Conservation (phyloP, 73 alveolate species). For the Uronychia setigera region DNA sequence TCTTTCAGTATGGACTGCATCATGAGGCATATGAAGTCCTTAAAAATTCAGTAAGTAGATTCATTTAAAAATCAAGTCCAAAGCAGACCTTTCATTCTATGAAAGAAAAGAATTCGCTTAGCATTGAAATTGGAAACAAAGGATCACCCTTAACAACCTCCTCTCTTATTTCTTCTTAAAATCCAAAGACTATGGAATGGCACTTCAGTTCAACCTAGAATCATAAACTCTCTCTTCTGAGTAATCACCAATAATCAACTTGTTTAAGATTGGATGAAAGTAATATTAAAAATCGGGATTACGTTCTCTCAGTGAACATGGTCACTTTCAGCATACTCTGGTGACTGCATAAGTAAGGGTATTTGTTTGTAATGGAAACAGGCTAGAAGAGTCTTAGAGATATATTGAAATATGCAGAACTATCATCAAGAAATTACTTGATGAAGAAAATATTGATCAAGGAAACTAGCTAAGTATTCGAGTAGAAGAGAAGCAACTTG, state of each 20-base stretch:
- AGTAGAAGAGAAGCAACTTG: background rate
- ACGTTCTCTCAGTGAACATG: background rate
- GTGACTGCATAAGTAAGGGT: background rate
- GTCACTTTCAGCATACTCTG: background rate
- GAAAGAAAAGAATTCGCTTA: background rate
- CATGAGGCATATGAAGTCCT: background rate
- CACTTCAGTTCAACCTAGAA: background rate
- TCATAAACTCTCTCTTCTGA: background rate
- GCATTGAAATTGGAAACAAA: background rate
- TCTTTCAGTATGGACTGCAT: background rate
- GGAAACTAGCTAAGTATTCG: background rate
- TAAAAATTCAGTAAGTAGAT: background rate
- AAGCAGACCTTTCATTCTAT: background rate
- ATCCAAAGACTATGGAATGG: background rate
- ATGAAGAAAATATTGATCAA: background rate
- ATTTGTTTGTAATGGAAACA: background rate
- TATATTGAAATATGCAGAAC: background rate
- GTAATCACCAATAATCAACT: background rate
- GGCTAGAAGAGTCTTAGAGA: background rate
- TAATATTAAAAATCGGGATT: background rate
- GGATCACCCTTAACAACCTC: background rate
- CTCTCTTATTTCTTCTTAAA: background rate
- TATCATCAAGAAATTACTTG: background rate
- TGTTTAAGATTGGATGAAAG: background rate
- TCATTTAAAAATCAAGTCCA: background rate